phyloP scores from a whole-genome alignment of 2,329 filamentous ascomycete species.

The Grosmannia serpens region DNA sequence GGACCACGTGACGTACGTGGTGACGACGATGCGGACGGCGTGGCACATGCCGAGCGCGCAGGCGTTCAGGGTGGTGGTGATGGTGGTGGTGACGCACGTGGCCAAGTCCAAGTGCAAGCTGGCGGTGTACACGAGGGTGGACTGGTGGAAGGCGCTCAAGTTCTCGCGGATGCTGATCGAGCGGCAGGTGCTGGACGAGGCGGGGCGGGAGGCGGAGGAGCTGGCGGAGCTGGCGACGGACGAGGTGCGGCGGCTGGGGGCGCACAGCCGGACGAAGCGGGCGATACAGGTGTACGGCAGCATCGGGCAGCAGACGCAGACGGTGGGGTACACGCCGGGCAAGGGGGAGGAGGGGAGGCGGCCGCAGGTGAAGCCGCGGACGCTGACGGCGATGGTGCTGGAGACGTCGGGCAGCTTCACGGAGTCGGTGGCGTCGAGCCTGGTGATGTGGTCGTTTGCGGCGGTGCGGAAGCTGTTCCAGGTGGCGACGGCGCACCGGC shows the following conservation, averaged over 20 bases:
- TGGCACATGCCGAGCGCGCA: constrained; percentile 81
- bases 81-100: constrained; percentile 87
- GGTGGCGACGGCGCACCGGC: constrained; percentile 57
- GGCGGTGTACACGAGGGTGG: constrained; percentile 75
- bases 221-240: constrained; percentile 66
- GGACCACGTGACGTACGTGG: constrained; percentile 60
- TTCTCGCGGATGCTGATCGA: constrained; percentile 52
- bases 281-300: constrained; percentile 71
- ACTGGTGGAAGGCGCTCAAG: constrained; percentile 63
- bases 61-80: constrained; percentile 72
- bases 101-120: constrained; percentile 89
- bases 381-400: constrained; percentile 56
- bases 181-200: constrained; percentile 63
- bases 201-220: constrained; percentile 60
- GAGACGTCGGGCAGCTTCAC: constrained; percentile 63
- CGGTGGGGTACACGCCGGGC: constrained; percentile 45
- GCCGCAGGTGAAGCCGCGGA: constrained; percentile 44
- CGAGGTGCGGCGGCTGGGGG: constrained; percentile 63
- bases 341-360: not conserved
- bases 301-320: constrained; percentile 56
- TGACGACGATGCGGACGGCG: constrained; percentile 49
- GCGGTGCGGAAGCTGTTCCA: constrained; percentile 53
- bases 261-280: constrained; percentile 62
- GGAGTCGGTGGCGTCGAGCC: constrained; percentile 61
- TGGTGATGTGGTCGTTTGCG: constrained; percentile 68